Conservation (phyloP, 2,329 filamentous ascomycete genomes). For the Leptographium radiaticola region DNA sequence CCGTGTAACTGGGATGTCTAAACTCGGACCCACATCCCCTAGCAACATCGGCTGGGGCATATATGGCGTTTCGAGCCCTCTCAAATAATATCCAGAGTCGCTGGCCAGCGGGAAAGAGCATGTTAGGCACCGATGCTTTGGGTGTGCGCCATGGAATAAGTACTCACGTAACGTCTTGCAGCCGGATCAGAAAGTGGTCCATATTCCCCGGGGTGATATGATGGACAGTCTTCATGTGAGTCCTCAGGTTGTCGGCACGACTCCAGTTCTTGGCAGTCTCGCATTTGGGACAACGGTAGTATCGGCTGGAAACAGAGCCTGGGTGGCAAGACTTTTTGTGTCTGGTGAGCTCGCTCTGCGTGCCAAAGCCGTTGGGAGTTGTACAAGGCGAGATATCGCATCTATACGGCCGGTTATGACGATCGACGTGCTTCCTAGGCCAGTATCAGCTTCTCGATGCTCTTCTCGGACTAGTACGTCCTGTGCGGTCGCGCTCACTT, state of each 20-base stretch:
- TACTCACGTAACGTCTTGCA: background rate
- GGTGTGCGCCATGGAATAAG: no score
- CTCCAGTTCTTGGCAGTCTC: background rate
- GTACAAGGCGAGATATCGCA: slow-evolving; percentile 47
- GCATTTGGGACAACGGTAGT: background rate
- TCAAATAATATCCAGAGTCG: no score
- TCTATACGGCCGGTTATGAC: slow-evolving; percentile 49
- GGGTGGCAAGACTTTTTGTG: slow-evolving; percentile 47
- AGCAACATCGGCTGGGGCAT: no score
- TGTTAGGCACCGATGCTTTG: no score
- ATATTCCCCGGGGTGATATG: background rate
- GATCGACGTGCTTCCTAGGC: slow-evolving; percentile 58
- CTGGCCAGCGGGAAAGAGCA: no score
- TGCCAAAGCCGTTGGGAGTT: slow-evolving; percentile 58
- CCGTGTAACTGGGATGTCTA: no score
- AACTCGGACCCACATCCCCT: no score
- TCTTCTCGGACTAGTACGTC: background rate
- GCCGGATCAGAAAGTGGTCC: background rate
- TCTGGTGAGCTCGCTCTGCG: slow-evolving; percentile 66
- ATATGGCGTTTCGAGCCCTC: no score
- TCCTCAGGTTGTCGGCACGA: background rate
- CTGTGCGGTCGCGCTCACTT: slow-evolving; percentile 28
- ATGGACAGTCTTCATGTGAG: background rate
- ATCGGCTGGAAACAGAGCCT: background rate
- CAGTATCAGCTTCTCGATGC: background rate